Conservation (phyloP, 2,329 filamentous ascomycete species). For the Colletotrichum limetticola region DNA sequence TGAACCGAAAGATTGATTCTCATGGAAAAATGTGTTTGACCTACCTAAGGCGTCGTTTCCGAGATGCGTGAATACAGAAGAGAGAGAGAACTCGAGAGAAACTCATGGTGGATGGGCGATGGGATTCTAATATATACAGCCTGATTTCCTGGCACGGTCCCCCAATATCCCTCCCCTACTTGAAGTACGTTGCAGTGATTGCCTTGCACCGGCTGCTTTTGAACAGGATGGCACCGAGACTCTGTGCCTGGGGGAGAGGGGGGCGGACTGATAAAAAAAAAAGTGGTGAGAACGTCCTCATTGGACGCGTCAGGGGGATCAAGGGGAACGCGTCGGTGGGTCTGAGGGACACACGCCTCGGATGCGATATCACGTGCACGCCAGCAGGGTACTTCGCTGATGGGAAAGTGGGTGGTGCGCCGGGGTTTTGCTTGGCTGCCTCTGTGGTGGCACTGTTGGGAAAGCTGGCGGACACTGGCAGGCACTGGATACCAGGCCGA, state of each 20-base stretch:
- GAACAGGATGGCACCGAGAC: conserved; percentile 11
- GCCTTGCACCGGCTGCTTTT: conserved; percentile 23
- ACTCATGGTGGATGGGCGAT: conserved; percentile 31
- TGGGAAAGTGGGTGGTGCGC: neutral
- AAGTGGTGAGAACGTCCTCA: conserved; percentile 31
- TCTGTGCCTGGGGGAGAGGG: neutral
- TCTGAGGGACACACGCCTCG: neutral
- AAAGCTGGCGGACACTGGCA: conserved; percentile 10
- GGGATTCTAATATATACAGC: conserved; percentile 32
- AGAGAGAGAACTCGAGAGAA: conserved; percentile 22
- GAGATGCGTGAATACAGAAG: conserved; percentile 18
- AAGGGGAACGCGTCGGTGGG: neutral
- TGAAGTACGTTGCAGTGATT: conserved; percentile 15
- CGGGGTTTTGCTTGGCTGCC: conserved; percentile 11
- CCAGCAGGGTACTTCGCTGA: neutral
- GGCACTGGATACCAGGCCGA: conserved; percentile 15
- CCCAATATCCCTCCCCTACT: conserved; percentile 1
- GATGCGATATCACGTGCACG: conserved; percentile 22
- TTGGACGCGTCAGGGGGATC: conserved; percentile 28
- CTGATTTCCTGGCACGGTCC: conserved; percentile 29
- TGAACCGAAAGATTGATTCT: neutral
- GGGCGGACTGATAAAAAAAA: neutral
- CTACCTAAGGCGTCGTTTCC: conserved; percentile 46
- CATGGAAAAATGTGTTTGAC: conserved; percentile 35
- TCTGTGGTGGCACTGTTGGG: neutral